Evolutionary conservation across 176 grass and related monocot species (phyloP), one percentile per base, ranked within the genome.

Genomic region (Cenchrus fungigraminus): DNA sequence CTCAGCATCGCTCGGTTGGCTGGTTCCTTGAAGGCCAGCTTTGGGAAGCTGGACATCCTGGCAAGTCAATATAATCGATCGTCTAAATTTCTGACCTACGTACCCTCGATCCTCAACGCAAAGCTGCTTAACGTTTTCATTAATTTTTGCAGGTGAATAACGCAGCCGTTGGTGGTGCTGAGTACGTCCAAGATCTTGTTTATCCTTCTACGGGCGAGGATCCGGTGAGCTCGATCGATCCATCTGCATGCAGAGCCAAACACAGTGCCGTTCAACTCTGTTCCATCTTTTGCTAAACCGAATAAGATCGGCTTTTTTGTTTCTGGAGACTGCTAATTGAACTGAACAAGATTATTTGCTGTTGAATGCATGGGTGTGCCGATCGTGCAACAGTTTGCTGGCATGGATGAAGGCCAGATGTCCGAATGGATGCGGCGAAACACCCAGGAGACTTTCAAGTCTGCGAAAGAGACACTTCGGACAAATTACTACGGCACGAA

Each of bases 401-500:
- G 67, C 40, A 45, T 45, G 67, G 40, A 70, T 45, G 16, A 70
- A 17, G 31, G 3, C 0, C 15, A 68, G 66, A 42, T 8, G 37
- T 17, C 34, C 4, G 8, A 8, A 45, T 70, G 67, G 67, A 68
- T 68, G 34, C 1, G 3, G 17, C 34, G 40, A 44, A 68, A 68
- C 40, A 1, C 17, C 6, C 37, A 34, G 8, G 66, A 68, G 66
- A 68, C 66, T 8, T 43, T 17, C 8, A 37, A 68, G 16, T 19
- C 66, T 44, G 66, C 66, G 10, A 45, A 70, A 16, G 67, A 45
- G 20, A 34, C 32, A 16, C 1, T 70, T 40, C 67, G 19, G 9
- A 70, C 67, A 0, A 70, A 70, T 40, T 70, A 70, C 67, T 70
- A 70, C 67, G 67, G 67, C 67, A 70, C 67, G 1, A 70, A 70